Evolutionary conservation across 768 basidiomycete genomes (phyloP), one percentile per base, ranked within the genome.

Genomic region (Coprinopsis strossmayeri): DNA sequence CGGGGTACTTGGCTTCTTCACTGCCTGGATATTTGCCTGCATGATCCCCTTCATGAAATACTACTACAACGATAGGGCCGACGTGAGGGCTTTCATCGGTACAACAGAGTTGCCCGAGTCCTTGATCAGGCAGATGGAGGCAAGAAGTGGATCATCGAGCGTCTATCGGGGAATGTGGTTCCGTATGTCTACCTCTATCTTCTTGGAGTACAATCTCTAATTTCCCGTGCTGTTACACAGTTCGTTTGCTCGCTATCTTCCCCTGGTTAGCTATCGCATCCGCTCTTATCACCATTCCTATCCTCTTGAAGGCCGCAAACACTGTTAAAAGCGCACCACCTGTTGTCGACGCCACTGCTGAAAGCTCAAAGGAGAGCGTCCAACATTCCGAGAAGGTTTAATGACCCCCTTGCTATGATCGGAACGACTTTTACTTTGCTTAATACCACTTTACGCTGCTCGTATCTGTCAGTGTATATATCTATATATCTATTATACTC

Each of bases 31-130:
- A 34, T 65, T 83, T 45, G 74, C 68, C 25, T 64, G 70, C 30
- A 65, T 76, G 50, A 69, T 76, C n/a, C 65, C 72, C 5, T 74
- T 73, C 50, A 71, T 72, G 28, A 56, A 68, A 52, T 71, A 71
- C 63, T 71, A 73, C 52, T 70, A 70, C 18, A 77, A 59, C 48
- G 68, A 67, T 34, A 57, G 60, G n/a, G 75, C 70, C n/a, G 60
- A 66, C 46, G 66, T 81, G 47, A 55, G 62, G 10, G 78, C 76
- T 3, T 65, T 61, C 42, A 52, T 81, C 50, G 65, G 61, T 3
- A 62, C 61, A 12, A 37, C 64, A 1, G 55, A 59, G 37, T 50
- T 83, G 9, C 68, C 74, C 7, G 57, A 58, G 7, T 32, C 55
- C 3, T 30, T 69, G 13, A 58, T 83, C 40, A 59, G 71, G 55